These are phyloP conservation scores for Brettanomyces nanus DNA, from an alignment of 805 yeast species.

Conservation along the genomic window DNA sequence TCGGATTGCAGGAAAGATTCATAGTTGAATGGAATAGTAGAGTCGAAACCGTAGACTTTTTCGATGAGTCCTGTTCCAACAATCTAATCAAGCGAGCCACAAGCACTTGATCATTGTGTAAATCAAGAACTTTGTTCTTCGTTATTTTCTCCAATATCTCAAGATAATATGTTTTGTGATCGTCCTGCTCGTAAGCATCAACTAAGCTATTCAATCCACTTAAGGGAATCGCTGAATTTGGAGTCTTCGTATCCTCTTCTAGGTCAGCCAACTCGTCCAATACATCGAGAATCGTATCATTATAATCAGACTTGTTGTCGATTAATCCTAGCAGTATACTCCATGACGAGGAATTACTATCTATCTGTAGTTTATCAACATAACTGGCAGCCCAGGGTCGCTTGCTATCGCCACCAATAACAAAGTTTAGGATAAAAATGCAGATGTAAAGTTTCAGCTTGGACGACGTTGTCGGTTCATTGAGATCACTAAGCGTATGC, in stretches of 20 bases:
- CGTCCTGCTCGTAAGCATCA: background rate
- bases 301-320: background rate
- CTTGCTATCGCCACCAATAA: background rate
- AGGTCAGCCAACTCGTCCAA: slow-evolving; percentile 1
- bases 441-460: background rate
- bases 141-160: slow-evolving; percentile 5
- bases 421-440: slow-evolving; percentile 1
- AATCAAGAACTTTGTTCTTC: slow-evolving; percentile 5
- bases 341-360: background rate
- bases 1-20: slow-evolving; percentile 11
- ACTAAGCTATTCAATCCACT: background rate
- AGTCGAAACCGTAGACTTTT: background rate
- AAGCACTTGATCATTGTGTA: slow-evolving; percentile 6
- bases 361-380: background rate
- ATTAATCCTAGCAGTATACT: background rate
- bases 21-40: slow-evolving; percentile 8
- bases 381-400: background rate
- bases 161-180: background rate
- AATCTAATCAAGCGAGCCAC: slow-evolving; percentile 4
- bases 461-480: background rate
- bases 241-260: background rate
- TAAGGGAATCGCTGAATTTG: background rate
- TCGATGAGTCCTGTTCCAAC: background rate
- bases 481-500: background rate
- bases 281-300: background rate